Percentiles rank a stretch among this genome's conserved stretches.
Evolutionary conservation across 2,329 filamentous ascomycete species (phyloP).

Genomic region (Cytospora leucostoma): DNA sequence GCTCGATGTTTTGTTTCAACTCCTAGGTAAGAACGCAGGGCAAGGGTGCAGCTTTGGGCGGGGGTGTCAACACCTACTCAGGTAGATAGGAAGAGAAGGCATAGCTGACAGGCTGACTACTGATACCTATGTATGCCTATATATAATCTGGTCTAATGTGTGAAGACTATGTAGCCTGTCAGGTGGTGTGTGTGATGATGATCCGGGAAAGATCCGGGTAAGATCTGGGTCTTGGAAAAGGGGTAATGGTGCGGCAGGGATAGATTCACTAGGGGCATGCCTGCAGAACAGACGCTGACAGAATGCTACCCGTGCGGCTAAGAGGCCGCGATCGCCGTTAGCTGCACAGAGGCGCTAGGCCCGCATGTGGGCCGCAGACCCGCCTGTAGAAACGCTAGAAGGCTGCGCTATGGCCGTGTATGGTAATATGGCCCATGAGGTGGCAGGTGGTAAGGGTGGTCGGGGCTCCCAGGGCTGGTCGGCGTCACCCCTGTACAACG

Average conservation of each 20-base stretch:
- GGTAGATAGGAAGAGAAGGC: too few relatives aligned
- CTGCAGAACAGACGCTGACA: background rate
- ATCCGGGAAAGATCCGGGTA: too few relatives aligned
- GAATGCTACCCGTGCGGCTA: background rate
- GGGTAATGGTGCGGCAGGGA: background rate
- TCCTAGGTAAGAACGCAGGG: background rate
- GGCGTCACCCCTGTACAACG: constrained; percentile 1
- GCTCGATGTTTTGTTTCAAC: constrained; percentile 19
- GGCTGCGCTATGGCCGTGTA: background rate
- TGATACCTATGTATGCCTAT: too few relatives aligned
- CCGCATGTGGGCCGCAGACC: background rate
- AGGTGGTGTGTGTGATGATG: too few relatives aligned
- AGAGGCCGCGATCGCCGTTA: background rate
- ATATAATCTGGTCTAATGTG: too few relatives aligned
- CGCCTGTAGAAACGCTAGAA: constrained; percentile 2
- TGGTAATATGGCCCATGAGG: too few relatives aligned
- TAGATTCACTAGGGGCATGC: background rate
- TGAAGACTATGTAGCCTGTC: too few relatives aligned
- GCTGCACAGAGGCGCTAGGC: background rate
- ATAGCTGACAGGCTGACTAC: too few relatives aligned
- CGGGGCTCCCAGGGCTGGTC: background rate
- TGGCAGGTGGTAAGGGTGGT: too few relatives aligned
- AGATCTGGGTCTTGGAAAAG: background rate
- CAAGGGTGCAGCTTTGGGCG: background rate
- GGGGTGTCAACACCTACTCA: too few relatives aligned